phyloP scores from a whole-genome alignment of 2,329 filamentous ascomycete genomes.

The Amylocarpus encephaloides region DNA sequence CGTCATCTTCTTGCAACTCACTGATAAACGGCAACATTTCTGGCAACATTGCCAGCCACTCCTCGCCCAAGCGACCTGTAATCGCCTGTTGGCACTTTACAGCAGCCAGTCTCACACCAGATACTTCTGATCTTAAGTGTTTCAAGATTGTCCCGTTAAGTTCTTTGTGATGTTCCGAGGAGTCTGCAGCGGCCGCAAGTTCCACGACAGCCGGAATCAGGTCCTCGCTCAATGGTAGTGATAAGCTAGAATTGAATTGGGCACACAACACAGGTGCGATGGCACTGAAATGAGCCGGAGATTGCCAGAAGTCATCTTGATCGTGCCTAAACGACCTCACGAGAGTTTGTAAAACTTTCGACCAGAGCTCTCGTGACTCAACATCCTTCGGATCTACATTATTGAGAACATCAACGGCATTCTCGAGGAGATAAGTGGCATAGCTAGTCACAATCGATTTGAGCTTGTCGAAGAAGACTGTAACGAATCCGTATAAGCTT shows the following conservation, averaged over 20 bases:
- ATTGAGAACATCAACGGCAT: conserved; percentile 57
- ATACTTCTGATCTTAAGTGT: conserved; percentile 67
- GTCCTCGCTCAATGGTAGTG: conserved; percentile 40
- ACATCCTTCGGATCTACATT: conserved; percentile 39
- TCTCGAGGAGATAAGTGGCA: conserved; percentile 75
- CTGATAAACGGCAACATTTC: conserved; percentile 97
- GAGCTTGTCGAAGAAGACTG: conserved; percentile 73
- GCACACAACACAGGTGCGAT: conserved; percentile 64
- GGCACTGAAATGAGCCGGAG: conserved; percentile 74
- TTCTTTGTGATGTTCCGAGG: conserved; percentile 83
- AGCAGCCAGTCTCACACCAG: conserved; percentile 70
- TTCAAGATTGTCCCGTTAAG: conserved; percentile 74
- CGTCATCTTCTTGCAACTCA: conserved; percentile 92
- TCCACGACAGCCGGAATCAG: conserved; percentile 72
- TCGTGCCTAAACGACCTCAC: conserved; percentile 77
- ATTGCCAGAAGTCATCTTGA: conserved; percentile 94
- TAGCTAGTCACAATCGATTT: conserved; percentile 95
- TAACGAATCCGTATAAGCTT: conserved; percentile 75
- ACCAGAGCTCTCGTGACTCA: conserved; percentile 56
- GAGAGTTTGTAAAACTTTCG: conserved; percentile 64
- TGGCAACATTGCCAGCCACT: conserved; percentile 84
- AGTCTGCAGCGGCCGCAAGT: conserved; percentile 73
- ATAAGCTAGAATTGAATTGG: conserved; percentile 51
- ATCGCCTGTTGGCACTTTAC: conserved; percentile 76
- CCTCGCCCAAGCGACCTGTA: conserved; percentile 77